These are phyloP conservation scores for Rosa lucieae DNA, from an alignment of 306 rosid genomes.

Conservation along the genomic window DNA sequence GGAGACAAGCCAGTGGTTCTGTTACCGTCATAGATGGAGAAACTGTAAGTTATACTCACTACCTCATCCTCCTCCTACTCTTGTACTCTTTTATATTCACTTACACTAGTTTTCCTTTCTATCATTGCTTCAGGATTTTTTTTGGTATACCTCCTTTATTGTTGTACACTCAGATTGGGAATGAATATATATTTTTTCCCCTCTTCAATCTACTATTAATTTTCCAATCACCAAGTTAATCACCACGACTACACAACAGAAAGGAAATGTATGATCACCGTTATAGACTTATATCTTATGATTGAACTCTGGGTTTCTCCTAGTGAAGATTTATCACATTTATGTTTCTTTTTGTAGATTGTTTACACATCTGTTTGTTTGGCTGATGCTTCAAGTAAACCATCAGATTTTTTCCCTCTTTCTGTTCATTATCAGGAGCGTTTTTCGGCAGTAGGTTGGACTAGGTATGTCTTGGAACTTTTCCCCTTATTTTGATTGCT, in stretches of 20 bases:
- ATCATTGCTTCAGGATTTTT: background rate
- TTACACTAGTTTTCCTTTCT: background rate
- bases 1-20: slow-evolving; percentile 93
- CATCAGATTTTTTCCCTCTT: too few species aligned
- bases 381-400: slow-evolving; percentile 84
- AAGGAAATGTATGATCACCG: too few species aligned
- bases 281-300: too few species aligned
- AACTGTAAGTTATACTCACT: slow-evolving; percentile 84
- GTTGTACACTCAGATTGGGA: too few species aligned
- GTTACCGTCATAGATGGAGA: slow-evolving; percentile 96
- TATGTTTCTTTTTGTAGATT: slow-evolving; percentile 49
- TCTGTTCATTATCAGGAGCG: slow-evolving; percentile 96
- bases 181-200: too few species aligned
- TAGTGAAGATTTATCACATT: slow-evolving; percentile 18
- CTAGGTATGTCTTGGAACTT: slow-evolving; percentile 67
- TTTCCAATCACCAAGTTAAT: too few species aligned
- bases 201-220: too few species aligned
- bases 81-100: background rate
- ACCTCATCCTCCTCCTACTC: too few species aligned
- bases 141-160: too few species aligned
- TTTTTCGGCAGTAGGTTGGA: slow-evolving; percentile 97
- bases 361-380: slow-evolving; percentile 86
- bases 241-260: too few species aligned
- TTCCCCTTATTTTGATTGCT: too few species aligned
- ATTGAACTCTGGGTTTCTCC: too few species aligned